Percentiles rank a stretch among this genome's conserved stretches.
These are phyloP conservation scores for Leucosporidium scottii DNA, from an alignment of 768 basidiomycete genomes.

Conservation along the genomic window DNA sequence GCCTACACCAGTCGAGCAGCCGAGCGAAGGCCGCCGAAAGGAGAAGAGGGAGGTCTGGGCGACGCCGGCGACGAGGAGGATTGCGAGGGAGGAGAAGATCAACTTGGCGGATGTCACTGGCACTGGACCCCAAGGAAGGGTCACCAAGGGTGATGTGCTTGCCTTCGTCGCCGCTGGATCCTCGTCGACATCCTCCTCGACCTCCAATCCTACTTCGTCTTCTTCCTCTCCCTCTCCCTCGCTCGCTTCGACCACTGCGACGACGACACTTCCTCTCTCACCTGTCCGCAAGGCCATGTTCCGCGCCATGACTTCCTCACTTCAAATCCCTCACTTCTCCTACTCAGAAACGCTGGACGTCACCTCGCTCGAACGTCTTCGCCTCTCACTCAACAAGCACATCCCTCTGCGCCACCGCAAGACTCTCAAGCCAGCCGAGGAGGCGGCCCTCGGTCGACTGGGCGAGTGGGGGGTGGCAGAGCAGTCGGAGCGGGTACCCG, in stretches of 20 bases:
- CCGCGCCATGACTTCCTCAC: conserved; percentile 71
- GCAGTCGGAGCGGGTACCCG: not conserved
- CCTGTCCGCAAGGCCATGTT: conserved; percentile 77
- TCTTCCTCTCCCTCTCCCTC: not conserved
- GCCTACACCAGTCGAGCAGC: too few species aligned
- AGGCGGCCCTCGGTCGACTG: not conserved
- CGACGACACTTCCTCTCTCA: conserved; percentile 46
- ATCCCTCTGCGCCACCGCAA: conserved; percentile 19
- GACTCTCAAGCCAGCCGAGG: conserved; percentile 8
- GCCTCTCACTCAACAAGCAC: conserved; percentile 11
- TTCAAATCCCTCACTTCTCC: conserved; percentile 81
- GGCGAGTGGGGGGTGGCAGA: not conserved
- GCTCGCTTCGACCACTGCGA: not conserved
- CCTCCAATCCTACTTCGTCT: not conserved
- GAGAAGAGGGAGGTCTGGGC: conserved; percentile 49
- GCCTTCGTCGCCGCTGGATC: conserved; percentile 2
- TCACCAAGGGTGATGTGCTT: conserved; percentile 63
- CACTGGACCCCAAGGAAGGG: conserved; percentile 64
- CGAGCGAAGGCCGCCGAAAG: not conserved
- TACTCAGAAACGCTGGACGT: conserved; percentile 36
- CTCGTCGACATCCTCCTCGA: not conserved
- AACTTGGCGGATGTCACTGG: conserved; percentile 60
- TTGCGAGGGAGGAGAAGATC: conserved; percentile 60
- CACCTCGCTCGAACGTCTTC: conserved; percentile 28
- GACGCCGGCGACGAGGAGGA: conserved; percentile 68